These are phyloP conservation scores for Warburgia ugandensis DNA, from an alignment of 164 flowering plant species.

Conservation along the genomic window DNA sequence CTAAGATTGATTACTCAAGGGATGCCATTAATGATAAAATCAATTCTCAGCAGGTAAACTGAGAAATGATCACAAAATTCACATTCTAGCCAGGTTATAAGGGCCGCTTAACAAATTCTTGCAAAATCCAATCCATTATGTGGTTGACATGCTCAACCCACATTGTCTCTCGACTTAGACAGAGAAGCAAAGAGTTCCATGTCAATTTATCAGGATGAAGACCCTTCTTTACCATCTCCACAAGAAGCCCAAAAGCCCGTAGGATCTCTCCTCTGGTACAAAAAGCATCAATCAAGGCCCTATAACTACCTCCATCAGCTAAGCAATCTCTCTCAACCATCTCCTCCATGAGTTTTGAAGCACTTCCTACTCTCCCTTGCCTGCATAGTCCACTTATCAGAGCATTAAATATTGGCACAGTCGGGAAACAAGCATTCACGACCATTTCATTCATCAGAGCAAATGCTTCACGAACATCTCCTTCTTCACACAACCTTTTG, in stretches of 20 bases:
- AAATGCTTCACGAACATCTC: conserved; percentile 40
- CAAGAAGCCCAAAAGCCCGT: conserved; percentile 29
- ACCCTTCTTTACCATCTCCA: conserved; percentile 49
- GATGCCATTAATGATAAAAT: no score
- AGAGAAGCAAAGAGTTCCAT: conserved; percentile 53
- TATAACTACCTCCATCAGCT: conserved; percentile 42
- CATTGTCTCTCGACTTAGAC: conserved; percentile 6
- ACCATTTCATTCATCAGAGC: conserved; percentile 69
- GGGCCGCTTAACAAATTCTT: no score
- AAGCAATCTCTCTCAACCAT: conserved; percentile 44
- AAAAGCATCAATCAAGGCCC: conserved; percentile 33
- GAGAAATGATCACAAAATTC: no score
- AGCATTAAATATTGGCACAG: conserved; percentile 46
- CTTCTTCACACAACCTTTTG: conserved; percentile 32
- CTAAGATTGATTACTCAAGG: no score
- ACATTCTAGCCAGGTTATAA: no score
- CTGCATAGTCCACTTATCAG: conserved; percentile 49
- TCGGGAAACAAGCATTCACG: conserved; percentile 38
- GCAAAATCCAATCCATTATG: no score
- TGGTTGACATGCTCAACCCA: no score
- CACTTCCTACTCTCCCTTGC: conserved; percentile 46
- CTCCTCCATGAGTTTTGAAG: conserved; percentile 54
- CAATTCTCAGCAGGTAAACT: no score
- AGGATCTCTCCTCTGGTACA: no score
- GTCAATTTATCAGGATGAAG: conserved; percentile 39